Base-by-base conservation (phyloP, 2,329 filamentous ascomycete species). In the Blastomyces percursus region DNA sequence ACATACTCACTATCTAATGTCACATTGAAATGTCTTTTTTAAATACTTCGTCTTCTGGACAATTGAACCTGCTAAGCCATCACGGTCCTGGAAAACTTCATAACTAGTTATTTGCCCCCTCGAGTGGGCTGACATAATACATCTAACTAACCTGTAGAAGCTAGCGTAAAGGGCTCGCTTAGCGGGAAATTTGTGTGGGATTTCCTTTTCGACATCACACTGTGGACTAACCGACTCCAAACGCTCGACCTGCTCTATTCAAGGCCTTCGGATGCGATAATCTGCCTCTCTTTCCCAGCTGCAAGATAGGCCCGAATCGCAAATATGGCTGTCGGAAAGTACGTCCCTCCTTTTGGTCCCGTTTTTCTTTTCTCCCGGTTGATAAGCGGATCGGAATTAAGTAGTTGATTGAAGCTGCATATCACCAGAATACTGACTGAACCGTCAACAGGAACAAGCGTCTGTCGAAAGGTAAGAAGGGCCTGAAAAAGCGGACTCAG, bases 381-480 rank as follows among this genome's bases (percentile, higher is more conserved):
- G 51, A 55, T 16, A 46, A 1, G 32, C 32, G 7, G 8, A 9
- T 35, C 32, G 32, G 32, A 35, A 35, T 35, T 7, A 35, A 52
- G 11, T 21, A 59, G 50, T 14, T 27, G 19, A 8, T 57, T 42
- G 32, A 24, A 14, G 42, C 44, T 42, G 14, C 16, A 3, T 14
- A 50, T 12, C 8, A 1, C 46, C 46, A 12, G 9, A 24, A 32
- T 60, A 42, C 63, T 65, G 42, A 65, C 55, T 14, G 55, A 55
- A 55, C 57, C 32, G 35, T 57, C 63, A 63, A 35, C 73, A 91
- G 88, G 90, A 99, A 99, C 88, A 99, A 99, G 91, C 91, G 94
- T 86, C 87, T 99, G 84, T 97, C 94, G 71, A 99, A 99, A 87
- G 94, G 94, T 84, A 99, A 97, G 91, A 99, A 99, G 88, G 93